These are phyloP conservation scores for Diacronema lutheri DNA, from an alignment of 78 protist species.

Conservation along the genomic window DNA sequence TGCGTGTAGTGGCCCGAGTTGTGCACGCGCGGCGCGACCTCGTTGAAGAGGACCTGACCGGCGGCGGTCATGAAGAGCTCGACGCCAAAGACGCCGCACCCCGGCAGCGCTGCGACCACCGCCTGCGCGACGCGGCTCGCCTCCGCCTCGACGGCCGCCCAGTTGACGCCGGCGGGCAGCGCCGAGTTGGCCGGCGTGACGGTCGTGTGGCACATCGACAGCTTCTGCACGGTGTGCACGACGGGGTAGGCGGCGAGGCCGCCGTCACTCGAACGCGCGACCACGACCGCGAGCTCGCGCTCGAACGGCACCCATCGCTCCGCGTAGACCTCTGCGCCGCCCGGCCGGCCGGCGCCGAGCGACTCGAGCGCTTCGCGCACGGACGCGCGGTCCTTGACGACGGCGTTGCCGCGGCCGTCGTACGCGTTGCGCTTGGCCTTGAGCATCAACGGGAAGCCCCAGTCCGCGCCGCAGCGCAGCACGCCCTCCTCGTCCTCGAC, in stretches of 20 bases:
- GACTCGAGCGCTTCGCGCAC: not conserved
- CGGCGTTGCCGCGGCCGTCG: constrained; percentile 63
- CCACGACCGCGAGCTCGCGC: constrained; percentile 73
- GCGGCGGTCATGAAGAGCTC: constrained; percentile 67
- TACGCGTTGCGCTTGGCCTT: constrained; percentile 52
- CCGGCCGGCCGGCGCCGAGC: not conserved
- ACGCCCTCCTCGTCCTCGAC: not conserved
- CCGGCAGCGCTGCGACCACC: constrained; percentile 31
- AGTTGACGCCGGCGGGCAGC: no score
- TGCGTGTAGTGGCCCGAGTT: constrained; percentile 91
- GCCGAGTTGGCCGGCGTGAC: not conserved
- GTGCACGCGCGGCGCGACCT: constrained; percentile 92
- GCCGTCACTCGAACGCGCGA: constrained; percentile 60
- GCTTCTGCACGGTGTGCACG: constrained; percentile 63
- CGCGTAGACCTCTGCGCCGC: constrained; percentile 22
- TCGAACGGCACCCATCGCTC: constrained; percentile 42
- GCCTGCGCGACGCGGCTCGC: not conserved
- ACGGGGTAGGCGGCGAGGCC: constrained; percentile 55
- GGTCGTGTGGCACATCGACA: constrained; percentile 42
- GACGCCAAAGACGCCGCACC: constrained; percentile 74
- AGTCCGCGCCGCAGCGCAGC: constrained; percentile 7
- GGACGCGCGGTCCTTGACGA: not conserved
- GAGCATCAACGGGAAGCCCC: constrained; percentile 63
- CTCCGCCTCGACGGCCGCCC: not conserved
- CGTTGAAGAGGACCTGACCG: constrained; percentile 75